A percentile compares a stretch with the other conserved stretches of the same genome.
phyloP scores from a whole-genome alignment of 1,284 basidiomycete genomes.

The Ustilago crameri region DNA sequence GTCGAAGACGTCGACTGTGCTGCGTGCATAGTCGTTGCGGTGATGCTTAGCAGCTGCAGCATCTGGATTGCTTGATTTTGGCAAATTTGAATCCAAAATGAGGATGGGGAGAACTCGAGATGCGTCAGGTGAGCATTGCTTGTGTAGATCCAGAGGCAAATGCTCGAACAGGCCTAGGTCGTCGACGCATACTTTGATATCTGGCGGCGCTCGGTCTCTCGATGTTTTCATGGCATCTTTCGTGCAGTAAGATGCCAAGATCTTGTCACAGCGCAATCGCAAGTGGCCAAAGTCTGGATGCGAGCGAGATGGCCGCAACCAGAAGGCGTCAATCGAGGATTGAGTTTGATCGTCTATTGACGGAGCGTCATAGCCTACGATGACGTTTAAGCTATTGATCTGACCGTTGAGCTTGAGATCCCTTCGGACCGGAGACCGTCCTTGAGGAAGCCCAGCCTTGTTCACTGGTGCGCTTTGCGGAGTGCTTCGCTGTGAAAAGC shows the following conservation, averaged over 20 bases:
- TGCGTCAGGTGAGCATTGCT: conserved; percentile 16
- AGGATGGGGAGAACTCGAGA: conserved; percentile 36
- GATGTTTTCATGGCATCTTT: not conserved
- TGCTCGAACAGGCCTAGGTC: conserved; percentile 48
- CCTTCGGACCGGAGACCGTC: not conserved
- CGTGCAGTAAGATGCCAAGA: conserved; percentile 13
- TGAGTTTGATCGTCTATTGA: not conserved
- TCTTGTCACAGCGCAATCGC: conserved; percentile 40
- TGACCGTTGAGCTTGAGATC: conserved; percentile 13
- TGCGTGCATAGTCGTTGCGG: conserved; percentile 31
- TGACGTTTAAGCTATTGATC: conserved; percentile 29
- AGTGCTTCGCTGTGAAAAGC: not conserved
- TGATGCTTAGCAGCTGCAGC: conserved; percentile 3
- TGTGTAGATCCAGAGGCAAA: conserved; percentile 13
- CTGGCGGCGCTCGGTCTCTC: not conserved
- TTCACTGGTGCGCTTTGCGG: not conserved
- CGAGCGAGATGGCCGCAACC: conserved; percentile 39
- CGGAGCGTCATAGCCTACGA: conserved; percentile 44
- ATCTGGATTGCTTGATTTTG: conserved; percentile 3
- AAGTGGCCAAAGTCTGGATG: conserved; percentile 53
- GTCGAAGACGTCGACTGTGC: conserved; percentile 42
- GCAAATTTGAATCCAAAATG: conserved; percentile 36
- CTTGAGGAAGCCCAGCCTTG: not conserved
- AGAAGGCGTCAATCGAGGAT: conserved; percentile 31
- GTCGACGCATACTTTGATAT: conserved; percentile 12